Evolutionary conservation across 768 basidiomycete species (phyloP), one percentile per base, ranked within the genome.

Genomic region (Fibroporia radiculosa): DNA sequence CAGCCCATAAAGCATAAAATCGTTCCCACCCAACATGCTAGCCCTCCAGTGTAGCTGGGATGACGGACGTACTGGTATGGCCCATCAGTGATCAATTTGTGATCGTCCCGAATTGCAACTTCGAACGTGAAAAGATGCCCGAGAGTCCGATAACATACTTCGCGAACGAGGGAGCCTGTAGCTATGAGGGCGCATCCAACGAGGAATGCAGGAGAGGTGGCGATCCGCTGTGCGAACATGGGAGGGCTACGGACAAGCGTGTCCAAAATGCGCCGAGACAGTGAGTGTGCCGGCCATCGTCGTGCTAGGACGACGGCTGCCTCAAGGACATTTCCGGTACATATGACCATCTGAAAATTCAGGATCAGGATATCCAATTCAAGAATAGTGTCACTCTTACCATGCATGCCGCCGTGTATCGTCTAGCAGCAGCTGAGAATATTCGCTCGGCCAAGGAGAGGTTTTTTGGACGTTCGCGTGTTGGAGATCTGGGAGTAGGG

Each of bases 1-100:
- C 14, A 43, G 6, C 24, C 24, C 1, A 22, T n/a, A 16, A 27
- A 11, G 23, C 32, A 36, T 18, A 50, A 14, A n/a, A 18, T 22
- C 5, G 36, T 18, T 24, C 52, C 45, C 8, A 40, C 5, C 14
- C 29, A n/a, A 3, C 23, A 33, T 6, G 44, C 19, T 18, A 47
- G 23, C 25, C 40, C 27, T 23, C 20, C 39, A 12, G 34, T 48
- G 26, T 59, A 64, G 12, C 55, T 53, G 1, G 63, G 63, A 40
- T 64, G 63, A 36, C 63, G 56, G 7, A 64, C 49, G 44, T 52
- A 22, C n/a, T 47, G 27, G 31, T 64, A 64, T 5, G 60, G 63
- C 8, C 60, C 61, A 7, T 23, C 44, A 16, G 51, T 59, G 45
- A 64, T 56, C 42, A 64, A 57, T 28, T 49, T 24, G 33, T 58